These are phyloP conservation scores for Gastrodia elata DNA, from an alignment of 106 monocot species.

Conservation along the genomic window DNA sequence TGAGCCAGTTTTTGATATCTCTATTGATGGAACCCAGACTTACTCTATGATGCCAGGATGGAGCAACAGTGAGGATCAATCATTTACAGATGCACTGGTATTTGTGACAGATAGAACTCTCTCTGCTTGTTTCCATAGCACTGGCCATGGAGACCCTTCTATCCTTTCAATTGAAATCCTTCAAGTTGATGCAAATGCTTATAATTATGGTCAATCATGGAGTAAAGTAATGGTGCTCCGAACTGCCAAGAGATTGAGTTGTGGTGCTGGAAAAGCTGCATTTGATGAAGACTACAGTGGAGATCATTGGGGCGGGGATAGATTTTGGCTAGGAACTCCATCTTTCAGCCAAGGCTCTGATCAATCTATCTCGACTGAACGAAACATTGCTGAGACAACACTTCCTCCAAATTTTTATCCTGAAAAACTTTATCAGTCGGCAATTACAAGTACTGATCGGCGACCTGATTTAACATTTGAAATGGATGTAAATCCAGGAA, in stretches of 20 bases:
- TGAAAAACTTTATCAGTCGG: constrained; percentile 70
- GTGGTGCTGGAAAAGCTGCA: constrained; percentile 58
- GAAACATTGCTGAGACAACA: constrained; percentile 42
- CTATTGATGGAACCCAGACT: constrained; percentile 78
- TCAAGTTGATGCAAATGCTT: constrained; percentile 63
- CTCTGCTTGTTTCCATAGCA: constrained; percentile 79
- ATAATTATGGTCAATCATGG: constrained; percentile 46
- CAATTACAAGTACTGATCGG: constrained; percentile 63
- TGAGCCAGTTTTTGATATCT: constrained; percentile 88
- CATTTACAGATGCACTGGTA: constrained; percentile 75
- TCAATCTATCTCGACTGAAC: constrained; percentile 65
- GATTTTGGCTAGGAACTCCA: constrained; percentile 64
- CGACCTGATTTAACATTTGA: constrained; percentile 57
- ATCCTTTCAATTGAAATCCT: constrained; percentile 84
- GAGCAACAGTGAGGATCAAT: constrained; percentile 65
- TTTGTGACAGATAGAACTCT: constrained; percentile 44
- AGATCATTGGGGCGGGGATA: constrained; percentile 80
- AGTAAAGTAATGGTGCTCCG: constrained; percentile 49
- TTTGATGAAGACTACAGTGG: constrained; percentile 91
- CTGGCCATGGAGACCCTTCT: constrained; percentile 93
- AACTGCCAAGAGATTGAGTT: constrained; percentile 69
- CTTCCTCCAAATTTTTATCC: constrained; percentile 75
- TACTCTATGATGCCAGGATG: constrained; percentile 76
- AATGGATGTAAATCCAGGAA: constrained; percentile 73
- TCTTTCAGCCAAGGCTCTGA: constrained; percentile 51